phyloP scores from a whole-genome alignment of 768 basidiomycete species.

The Kwoniella newhampshirensis region DNA sequence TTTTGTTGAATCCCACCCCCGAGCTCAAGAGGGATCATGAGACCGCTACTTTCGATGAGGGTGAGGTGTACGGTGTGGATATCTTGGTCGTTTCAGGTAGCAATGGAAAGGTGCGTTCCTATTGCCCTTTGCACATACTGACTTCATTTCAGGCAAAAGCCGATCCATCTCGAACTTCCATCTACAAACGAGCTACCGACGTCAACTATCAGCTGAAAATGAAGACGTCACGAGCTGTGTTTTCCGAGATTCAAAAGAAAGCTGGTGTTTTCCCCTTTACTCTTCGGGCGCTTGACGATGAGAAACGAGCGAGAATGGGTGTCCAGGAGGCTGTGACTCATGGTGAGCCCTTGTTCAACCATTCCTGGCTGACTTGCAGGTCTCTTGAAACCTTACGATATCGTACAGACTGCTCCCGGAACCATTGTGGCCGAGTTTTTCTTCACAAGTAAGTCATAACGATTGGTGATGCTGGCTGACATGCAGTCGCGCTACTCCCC shows the following conservation, averaged over 20 bases:
- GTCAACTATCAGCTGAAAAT: constrained; percentile 92
- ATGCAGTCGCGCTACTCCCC: constrained; percentile 74
- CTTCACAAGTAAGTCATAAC: constrained; percentile 64
- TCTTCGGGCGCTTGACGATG: constrained; percentile 87
- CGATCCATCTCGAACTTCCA: constrained; percentile 84
- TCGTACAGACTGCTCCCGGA: constrained; percentile 79
- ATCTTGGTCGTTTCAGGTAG: constrained; percentile 71
- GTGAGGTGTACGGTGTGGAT: constrained; percentile 93
- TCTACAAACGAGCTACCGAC: constrained; percentile 77
- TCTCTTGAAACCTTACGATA: constrained; percentile 90
- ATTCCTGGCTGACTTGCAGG: constrained; percentile 19
- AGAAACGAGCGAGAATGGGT: constrained; percentile 92
- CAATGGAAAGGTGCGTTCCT: constrained; percentile 65
- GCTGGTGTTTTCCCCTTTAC: constrained; percentile 98
- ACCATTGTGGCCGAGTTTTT: constrained; percentile 94
- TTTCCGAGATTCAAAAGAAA: constrained; percentile 96
- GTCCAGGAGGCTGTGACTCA: constrained; percentile 95
- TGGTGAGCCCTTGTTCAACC: constrained; percentile 51
- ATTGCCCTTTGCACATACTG: background rate
- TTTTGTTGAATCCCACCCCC: constrained; percentile 86
- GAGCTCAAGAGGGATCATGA: constrained; percentile 83
- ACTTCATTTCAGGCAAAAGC: constrained; percentile 66
- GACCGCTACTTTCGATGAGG: constrained; percentile 79
- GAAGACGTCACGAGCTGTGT: constrained; percentile 94
- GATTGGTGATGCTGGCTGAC: background rate